These are phyloP conservation scores for Fusarium sp. DNA, from an alignment of 2,329 filamentous ascomycete genomes.

Conservation along the genomic window DNA sequence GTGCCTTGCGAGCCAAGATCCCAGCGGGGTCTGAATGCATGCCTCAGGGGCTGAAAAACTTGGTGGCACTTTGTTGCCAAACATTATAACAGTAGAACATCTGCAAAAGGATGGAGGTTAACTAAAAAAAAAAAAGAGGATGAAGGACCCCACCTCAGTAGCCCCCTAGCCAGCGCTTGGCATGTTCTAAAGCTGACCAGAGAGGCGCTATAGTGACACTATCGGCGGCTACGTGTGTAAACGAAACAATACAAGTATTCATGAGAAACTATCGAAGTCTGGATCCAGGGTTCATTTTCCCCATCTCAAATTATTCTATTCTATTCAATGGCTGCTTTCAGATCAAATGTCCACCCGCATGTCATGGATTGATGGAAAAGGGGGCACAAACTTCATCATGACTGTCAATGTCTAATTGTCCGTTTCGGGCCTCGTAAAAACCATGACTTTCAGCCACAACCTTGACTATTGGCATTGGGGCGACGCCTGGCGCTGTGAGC, in stretches of 20 bases:
- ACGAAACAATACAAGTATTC: conserved; percentile 37
- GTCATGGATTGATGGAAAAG: not conserved
- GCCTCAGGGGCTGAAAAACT: conserved; percentile 16
- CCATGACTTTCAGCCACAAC: conserved; percentile 11
- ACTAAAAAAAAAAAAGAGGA: not conserved
- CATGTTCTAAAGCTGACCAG: conserved; percentile 1
- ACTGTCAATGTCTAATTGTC: conserved; percentile 1
- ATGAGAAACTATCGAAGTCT: conserved; percentile 29
- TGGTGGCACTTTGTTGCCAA: not conserved
- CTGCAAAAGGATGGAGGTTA: conserved; percentile 1
- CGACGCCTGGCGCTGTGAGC: conserved; percentile 8
- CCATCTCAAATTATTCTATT: not conserved
- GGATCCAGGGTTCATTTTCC: conserved; percentile 12
- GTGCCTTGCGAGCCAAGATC: not conserved
- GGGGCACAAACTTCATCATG: not conserved
- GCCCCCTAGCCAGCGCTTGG: conserved; percentile 6
- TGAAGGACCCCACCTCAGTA: not conserved
- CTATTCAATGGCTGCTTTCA: not conserved
- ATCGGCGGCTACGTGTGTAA: conserved; percentile 30
- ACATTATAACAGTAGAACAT: not conserved
- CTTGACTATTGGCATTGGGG: conserved; percentile 21
- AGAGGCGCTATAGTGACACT: conserved; percentile 15
- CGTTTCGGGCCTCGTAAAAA: conserved; percentile 6
- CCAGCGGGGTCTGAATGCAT: conserved; percentile 7
- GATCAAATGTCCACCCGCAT: not conserved